Conservation (phyloP, 495 filamentous ascomycete species). For the Terfezia claveryi region DNA sequence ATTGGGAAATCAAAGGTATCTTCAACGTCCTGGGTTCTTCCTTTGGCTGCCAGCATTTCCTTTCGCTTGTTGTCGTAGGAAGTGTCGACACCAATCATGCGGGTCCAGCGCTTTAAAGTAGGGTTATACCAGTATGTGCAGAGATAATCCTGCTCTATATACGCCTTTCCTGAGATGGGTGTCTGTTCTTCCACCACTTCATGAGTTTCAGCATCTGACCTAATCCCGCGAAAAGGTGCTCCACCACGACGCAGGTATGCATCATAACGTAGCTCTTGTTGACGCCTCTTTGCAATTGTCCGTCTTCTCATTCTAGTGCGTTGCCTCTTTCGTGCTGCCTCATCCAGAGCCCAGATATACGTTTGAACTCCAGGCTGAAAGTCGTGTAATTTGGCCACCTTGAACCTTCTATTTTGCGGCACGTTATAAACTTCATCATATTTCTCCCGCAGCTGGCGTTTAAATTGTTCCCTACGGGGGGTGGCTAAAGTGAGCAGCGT, state of each 20-base stretch:
- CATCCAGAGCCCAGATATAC: not conserved
- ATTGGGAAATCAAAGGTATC: not conserved
- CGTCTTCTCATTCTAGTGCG: not conserved
- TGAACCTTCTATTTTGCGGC: not conserved
- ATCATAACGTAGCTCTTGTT: not conserved
- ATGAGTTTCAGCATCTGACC: not conserved
- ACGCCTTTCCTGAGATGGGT: not conserved
- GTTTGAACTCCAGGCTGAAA: not conserved
- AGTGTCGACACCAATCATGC: not conserved
- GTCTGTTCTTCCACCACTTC: not conserved
- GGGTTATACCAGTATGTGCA: not conserved
- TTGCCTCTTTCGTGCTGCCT: not conserved
- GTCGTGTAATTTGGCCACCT: not conserved
- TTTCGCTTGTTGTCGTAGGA: not conserved
- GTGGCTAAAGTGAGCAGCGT: not conserved
- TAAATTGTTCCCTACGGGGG: not conserved
- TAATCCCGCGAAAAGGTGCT: not conserved
- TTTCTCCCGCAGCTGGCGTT: not conserved
- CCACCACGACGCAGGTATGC: not conserved
- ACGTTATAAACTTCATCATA: not conserved
- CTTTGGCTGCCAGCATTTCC: not conserved
- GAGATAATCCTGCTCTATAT: not conserved
- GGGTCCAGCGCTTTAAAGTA: not conserved
- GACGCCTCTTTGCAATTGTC: not conserved
- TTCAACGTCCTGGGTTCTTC: not conserved